A percentile compares a stretch with the other conserved stretches of the same genome.
phyloP scores from a whole-genome alignment of 2,329 filamentous ascomycete species.

The Aureobasidium melanogenum region DNA sequence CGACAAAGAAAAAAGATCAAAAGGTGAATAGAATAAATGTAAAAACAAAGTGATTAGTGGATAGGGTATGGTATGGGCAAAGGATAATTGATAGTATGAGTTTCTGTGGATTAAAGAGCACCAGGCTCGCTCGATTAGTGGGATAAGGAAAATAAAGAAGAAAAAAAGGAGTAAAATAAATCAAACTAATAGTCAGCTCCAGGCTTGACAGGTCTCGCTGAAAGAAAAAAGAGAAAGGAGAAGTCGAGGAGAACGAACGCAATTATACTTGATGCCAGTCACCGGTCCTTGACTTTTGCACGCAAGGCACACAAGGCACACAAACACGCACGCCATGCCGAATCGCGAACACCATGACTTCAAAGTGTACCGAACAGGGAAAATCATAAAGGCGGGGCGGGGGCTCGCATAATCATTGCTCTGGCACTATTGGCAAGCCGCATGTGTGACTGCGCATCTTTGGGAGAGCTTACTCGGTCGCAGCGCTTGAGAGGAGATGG shows the following conservation, averaged over 20 bases:
- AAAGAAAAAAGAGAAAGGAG: slow-evolving; percentile 31
- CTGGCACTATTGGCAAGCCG: slow-evolving; percentile 15
- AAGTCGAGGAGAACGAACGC: slow-evolving; percentile 15
- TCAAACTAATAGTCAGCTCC: slow-evolving; percentile 42
- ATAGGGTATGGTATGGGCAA: slow-evolving; percentile 10
- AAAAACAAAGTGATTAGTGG: slow-evolving; percentile 19
- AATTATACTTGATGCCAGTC: slow-evolving; percentile 15
- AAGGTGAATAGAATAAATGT: slow-evolving; percentile 13
- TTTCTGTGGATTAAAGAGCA: slow-evolving; percentile 28
- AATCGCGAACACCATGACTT: not conserved
- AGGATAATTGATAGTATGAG: slow-evolving; percentile 16
- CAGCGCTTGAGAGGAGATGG: slow-evolving; percentile 3
- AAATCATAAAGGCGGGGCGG: slow-evolving; percentile 10
- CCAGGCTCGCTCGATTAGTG: slow-evolving; percentile 41
- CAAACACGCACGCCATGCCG: not conserved
- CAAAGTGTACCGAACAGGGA: not conserved
- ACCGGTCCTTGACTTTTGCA: not conserved
- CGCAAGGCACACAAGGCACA: slow-evolving; percentile 8
- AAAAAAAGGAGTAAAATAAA: slow-evolving; percentile 28
- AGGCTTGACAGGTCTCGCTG: slow-evolving; percentile 43
- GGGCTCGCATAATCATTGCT: slow-evolving; percentile 9
- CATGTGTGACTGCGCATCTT: slow-evolving; percentile 13
- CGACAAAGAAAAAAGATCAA: slow-evolving; percentile 26
- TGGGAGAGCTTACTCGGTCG: not conserved
- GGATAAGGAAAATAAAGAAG: slow-evolving; percentile 23